A percentile compares a stretch with the other conserved stretches of the same genome.
Conservation (phyloP, 2,329 filamentous ascomycete genomes). For the Rhynchosporium graminicola region DNA sequence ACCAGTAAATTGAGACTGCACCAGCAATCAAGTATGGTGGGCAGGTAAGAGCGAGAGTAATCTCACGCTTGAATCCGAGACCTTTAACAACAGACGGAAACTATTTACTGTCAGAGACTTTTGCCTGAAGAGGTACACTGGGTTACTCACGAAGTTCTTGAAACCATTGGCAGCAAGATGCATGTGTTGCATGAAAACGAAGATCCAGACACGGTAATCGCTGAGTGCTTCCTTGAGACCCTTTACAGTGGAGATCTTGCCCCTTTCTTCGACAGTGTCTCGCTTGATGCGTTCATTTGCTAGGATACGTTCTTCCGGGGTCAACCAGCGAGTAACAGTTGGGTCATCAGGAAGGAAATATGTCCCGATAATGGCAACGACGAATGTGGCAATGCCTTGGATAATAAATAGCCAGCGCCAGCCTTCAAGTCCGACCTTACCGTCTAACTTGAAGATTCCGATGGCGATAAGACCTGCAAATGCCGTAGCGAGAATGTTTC, state of each 20-base stretch:
- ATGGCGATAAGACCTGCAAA: conserved; percentile 45
- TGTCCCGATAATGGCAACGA: conserved; percentile 19
- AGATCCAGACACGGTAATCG: conserved; percentile 48
- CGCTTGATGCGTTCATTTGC: conserved; percentile 19
- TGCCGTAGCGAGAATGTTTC: conserved; percentile 41
- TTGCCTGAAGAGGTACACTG: not conserved
- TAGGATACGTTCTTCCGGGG: conserved; percentile 25
- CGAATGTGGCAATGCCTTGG: conserved; percentile 33
- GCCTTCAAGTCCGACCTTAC: conserved; percentile 41
- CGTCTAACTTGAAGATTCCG: conserved; percentile 43
- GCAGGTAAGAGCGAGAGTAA: conserved; percentile 29
- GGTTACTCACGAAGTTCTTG: conserved; percentile 34
- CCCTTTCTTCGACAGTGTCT: conserved; percentile 41
- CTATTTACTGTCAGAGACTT: not conserved
- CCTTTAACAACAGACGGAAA: conserved; percentile 35
- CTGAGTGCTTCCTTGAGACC: conserved; percentile 45
- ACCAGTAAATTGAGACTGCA: conserved; percentile 14
- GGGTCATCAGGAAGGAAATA: conserved; percentile 54
- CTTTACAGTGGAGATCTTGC: conserved; percentile 37
- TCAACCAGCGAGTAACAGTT: conserved; percentile 26
- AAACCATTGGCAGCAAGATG: conserved; percentile 46
- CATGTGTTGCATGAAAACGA: conserved; percentile 50
- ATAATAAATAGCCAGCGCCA: conserved; percentile 49
- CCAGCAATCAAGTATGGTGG: conserved; percentile 24
- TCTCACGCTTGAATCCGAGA: conserved; percentile 36